Base-by-base conservation (phyloP, 306 rosid species). In the Cicer chorassanicum region DNA sequence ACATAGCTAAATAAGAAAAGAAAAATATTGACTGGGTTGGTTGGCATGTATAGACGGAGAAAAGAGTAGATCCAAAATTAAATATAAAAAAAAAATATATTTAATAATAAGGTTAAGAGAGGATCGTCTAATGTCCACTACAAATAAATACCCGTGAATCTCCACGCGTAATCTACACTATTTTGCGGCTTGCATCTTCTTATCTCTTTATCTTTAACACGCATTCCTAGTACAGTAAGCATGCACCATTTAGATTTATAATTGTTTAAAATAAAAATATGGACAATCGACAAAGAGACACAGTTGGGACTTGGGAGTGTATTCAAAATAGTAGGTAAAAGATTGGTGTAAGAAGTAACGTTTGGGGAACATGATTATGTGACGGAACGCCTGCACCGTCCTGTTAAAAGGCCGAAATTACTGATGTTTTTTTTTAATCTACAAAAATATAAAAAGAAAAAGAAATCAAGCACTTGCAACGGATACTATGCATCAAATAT, bases 81-180 rank as follows among this genome's bases (percentile, higher is more conserved):
- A 24, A 24, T 24, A 24, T 24, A 24, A 24, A 24, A 24, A 61
- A 61, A 72, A 60, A 68, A 48, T 45, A 24, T 69, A 42, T 61
- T 1, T 9, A 68, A 66, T 59, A 65, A 70, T 43, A 42, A 64
- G 87, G 53, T 41, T 1, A 56, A 64, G 75, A 55, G 18, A n/a
- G 7, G 39, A 14, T 16, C 29, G 71, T 68, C 73, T 29, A 61
- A 65, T 75, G 40, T 70, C 40, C 80, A 63, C 81, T 39, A 65
- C 29, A 61, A 70, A 74, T 59, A 1, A 72, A 78, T 10, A 42
- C 83, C 91, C 87, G 89, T 88, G 93, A 88, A 62, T 59, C 24
- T 34, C 72, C 56, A 45, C 53, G 6, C 77, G 60, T 70, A 70
- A 44, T 68, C 40, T 74, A 81, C 75, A 56, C 55, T 72, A 21